phyloP scores from a whole-genome alignment of 164 flowering plant species.

The Vitis cinerea region DNA sequence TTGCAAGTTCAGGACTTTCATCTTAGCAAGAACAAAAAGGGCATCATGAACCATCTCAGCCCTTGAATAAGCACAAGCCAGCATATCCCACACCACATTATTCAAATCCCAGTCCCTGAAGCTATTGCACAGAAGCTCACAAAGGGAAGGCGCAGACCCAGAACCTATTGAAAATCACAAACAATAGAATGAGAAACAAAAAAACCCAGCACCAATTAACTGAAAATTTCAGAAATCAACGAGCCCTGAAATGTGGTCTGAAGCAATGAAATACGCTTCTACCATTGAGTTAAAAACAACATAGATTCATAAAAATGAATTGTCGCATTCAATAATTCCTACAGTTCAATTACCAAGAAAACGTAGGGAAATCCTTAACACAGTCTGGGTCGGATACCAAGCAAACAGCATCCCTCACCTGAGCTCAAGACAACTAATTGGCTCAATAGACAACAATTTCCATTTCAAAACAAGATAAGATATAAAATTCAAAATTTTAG shows the following conservation, averaged over 20 bases:
- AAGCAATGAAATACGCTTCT: too few relatives aligned
- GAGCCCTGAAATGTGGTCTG: neutral
- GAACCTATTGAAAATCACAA: constrained; percentile 50
- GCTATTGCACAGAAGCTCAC: constrained; percentile 43
- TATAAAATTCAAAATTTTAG: neutral
- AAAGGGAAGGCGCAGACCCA: constrained; percentile 56
- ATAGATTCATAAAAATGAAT: too few relatives aligned
- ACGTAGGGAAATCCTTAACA: too few relatives aligned
- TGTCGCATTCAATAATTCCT: too few relatives aligned
- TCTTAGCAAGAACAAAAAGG: constrained; percentile 54
- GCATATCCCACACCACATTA: constrained; percentile 59
- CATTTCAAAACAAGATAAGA: neutral
- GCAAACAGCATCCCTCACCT: too few relatives aligned
- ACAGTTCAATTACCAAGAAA: too few relatives aligned
- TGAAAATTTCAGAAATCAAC: neutral
- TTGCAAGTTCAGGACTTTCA: constrained; percentile 46
- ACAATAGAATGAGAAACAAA: constrained; percentile 12
- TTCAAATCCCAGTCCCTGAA: constrained; percentile 50
- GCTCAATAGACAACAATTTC: too few relatives aligned
- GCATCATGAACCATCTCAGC: constrained; percentile 62
- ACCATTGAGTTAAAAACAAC: too few relatives aligned
- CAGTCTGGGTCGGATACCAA: too few relatives aligned
- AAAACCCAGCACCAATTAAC: neutral
- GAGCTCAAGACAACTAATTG: too few relatives aligned
- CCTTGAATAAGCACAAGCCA: constrained; percentile 59